Percentiles rank a stretch among this genome's conserved stretches.
Evolutionary conservation across 208 protist genomes (phyloP).

Genomic region (Trypanosoma theileri): DNA sequence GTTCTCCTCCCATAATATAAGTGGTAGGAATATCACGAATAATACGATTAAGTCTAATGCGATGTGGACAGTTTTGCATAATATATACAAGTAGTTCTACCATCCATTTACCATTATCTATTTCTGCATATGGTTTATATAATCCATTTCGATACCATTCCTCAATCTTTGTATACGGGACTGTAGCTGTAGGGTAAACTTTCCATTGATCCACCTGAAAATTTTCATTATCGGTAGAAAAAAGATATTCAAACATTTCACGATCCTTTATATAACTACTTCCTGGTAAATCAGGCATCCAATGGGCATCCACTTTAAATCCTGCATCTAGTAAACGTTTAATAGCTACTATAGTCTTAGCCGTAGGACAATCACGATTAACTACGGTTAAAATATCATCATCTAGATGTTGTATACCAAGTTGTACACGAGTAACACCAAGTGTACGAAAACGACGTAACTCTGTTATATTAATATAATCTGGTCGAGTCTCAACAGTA

Average conservation of each 20-base stretch:
- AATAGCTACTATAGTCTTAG: constrained; percentile 93
- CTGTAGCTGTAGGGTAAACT: constrained; percentile 99
- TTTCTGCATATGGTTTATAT: constrained; percentile 96
- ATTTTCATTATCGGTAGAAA: constrained; percentile 83
- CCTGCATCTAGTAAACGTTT: constrained; percentile 95
- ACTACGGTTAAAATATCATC: constrained; percentile 96
- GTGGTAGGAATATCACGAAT: constrained; percentile 99
- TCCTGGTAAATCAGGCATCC: constrained; percentile 99
- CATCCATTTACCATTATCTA: constrained; percentile 74
- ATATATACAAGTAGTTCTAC: constrained; percentile 96
- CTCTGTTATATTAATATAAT: constrained; percentile 95
- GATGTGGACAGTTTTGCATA: constrained; percentile 95
- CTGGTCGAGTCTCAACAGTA: constrained; percentile 99
- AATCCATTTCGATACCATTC: constrained; percentile 96
- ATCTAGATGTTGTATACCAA: constrained; percentile 99
- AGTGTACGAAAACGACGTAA: constrained; percentile 86
- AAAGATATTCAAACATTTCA: constrained; percentile 90
- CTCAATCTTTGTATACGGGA: constrained; percentile 97
- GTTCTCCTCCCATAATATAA: constrained; percentile 97
- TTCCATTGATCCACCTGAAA: constrained; percentile 99
- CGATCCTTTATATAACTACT: constrained; percentile 95
- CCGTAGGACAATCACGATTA: constrained; percentile 96
- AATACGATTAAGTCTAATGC: constrained; percentile 98
- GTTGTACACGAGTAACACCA: constrained; percentile 98
- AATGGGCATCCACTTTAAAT: constrained; percentile 99